Conservation (phyloP, 108 stramenopile species). For the Fragilaria crotonensis region DNA sequence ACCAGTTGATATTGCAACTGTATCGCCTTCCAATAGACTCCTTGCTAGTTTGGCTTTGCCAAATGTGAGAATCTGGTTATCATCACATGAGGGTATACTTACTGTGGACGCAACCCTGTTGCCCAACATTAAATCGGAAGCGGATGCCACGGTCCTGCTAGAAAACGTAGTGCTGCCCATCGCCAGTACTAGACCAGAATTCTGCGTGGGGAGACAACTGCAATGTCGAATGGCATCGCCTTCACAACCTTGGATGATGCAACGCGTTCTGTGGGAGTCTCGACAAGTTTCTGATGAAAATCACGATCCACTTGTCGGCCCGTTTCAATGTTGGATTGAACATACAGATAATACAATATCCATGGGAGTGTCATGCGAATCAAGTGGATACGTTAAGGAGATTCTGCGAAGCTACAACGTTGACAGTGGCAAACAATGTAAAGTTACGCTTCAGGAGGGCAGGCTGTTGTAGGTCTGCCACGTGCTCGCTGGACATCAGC, state of each 20-base stretch:
- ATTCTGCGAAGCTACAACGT: too few relatives aligned
- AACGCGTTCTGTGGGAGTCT: slow-evolving; percentile 46
- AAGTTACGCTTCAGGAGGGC: too few relatives aligned
- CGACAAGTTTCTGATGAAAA: background rate
- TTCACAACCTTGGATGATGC: slow-evolving; percentile 40
- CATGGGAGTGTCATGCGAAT: background rate
- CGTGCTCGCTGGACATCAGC: too few relatives aligned
- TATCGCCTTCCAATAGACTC: background rate
- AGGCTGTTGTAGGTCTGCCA: too few relatives aligned
- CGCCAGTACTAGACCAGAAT: slow-evolving; percentile 1
- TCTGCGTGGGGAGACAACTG: slow-evolving; percentile 5
- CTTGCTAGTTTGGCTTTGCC: background rate
- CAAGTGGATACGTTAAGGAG: background rate
- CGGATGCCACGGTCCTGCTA: background rate
- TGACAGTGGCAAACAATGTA: too few relatives aligned
- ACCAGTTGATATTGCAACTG: slow-evolving; percentile 15
- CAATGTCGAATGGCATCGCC: slow-evolving; percentile 30
- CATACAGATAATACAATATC: background rate
- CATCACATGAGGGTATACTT: background rate
- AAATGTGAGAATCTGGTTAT: background rate
- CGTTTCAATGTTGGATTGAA: background rate
- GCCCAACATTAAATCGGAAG: slow-evolving; percentile 5
- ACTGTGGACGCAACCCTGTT: slow-evolving; percentile 7
- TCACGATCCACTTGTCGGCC: background rate
- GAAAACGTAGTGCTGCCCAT: too few relatives aligned